Evolutionary conservation across 1,284 basidiomycete species (phyloP).

Genomic region (Rhodotorula sp.): DNA sequence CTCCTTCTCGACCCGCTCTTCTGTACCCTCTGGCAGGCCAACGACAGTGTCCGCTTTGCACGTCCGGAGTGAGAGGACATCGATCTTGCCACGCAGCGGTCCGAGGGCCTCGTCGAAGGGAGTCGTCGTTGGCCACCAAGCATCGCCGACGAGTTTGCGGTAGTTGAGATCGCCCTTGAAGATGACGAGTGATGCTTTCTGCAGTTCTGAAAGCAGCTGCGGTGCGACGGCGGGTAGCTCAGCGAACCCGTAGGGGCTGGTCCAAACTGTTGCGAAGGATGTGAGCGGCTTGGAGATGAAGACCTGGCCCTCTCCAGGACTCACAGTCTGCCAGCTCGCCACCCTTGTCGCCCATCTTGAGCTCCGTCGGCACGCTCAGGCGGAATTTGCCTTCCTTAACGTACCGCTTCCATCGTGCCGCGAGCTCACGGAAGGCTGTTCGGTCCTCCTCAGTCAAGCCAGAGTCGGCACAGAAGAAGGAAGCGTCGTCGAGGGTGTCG

Average conservation of each 20-base stretch:
- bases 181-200: conserved; percentile 72
- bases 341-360: conserved; percentile 59
- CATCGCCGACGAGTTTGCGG: conserved; percentile 78
- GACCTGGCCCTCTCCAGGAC: neutral
- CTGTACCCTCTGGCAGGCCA: conserved; percentile 65
- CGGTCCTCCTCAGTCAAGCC: conserved; percentile 42
- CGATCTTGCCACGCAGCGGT: conserved; percentile 73
- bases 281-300: neutral
- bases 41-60: conserved; percentile 96
- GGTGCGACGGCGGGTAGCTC: conserved; percentile 65
- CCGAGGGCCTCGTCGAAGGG: conserved; percentile 76
- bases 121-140: conserved; percentile 81
- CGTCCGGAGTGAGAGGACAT: conserved; percentile 79
- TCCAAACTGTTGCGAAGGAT: conserved; percentile 64
- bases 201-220: conserved; percentile 61
- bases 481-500: conserved; percentile 52
- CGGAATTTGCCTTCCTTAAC: conserved; percentile 67
- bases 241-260: conserved; percentile 76
- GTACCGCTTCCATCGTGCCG: conserved; percentile 69
- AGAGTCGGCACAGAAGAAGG: conserved; percentile 58
- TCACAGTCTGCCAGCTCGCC: conserved; percentile 37
- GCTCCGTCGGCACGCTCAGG: conserved; percentile 67
- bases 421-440: conserved; percentile 59
- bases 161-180: conserved; percentile 77
- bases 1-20: conserved; percentile 63